These are phyloP conservation scores for Jackrogersella multiformis DNA, from an alignment of 495 filamentous ascomycete species.

Conservation along the genomic window DNA sequence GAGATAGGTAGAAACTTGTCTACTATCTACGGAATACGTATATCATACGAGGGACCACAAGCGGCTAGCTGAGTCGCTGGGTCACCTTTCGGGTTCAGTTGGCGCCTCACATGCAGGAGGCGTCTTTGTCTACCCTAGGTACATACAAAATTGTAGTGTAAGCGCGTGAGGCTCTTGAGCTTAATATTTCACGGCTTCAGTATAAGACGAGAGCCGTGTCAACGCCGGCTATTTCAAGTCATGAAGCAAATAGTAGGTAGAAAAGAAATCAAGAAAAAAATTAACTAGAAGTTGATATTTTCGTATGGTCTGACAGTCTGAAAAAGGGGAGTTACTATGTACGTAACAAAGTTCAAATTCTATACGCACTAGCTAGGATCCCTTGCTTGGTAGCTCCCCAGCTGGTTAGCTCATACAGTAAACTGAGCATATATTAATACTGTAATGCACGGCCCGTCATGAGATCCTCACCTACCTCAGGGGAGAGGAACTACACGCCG, in stretches of 20 bases:
- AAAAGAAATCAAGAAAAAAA: constrained; percentile 11
- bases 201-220: constrained; percentile 36
- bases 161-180: constrained; percentile 38
- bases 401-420: constrained; percentile 22
- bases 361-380: constrained; percentile 8
- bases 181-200: constrained; percentile 20
- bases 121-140: constrained; percentile 23
- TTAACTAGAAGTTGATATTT: constrained; percentile 14
- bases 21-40: background rate
- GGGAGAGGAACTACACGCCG: constrained; percentile 24
- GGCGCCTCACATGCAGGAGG: constrained; percentile 26
- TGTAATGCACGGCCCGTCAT: constrained; percentile 21
- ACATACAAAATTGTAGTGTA: constrained; percentile 20
- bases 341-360: background rate
- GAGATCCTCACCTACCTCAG: constrained; percentile 22
- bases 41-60: background rate
- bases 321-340: constrained; percentile 1
- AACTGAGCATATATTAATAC: background rate
- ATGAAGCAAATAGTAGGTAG: constrained; percentile 1
- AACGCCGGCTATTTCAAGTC: constrained; percentile 19
- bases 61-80: too few relatives aligned
- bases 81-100: constrained; percentile 4
- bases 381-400: background rate
- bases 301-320: background rate
- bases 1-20: constrained; percentile 8